Evolutionary conservation across 495 filamentous ascomycete species (phyloP).

Genomic region (Aspergillus conjunctus): DNA sequence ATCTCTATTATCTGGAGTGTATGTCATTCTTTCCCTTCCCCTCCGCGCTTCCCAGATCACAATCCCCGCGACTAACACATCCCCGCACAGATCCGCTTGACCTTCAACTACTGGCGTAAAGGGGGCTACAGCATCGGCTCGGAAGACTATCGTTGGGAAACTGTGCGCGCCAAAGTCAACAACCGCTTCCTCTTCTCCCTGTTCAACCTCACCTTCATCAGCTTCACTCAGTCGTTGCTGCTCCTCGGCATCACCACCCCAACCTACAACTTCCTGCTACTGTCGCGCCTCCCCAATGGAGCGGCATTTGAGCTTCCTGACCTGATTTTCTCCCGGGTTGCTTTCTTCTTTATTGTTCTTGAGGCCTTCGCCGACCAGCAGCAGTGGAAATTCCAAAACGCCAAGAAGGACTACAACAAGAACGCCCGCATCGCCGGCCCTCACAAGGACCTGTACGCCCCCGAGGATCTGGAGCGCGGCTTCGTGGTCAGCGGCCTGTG

Average conservation of each 20-base stretch:
- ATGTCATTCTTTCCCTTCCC: conserved; percentile 35
- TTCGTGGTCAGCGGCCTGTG: conserved; percentile 87
- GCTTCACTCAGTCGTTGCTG: conserved; percentile 75
- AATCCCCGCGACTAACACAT: not conserved
- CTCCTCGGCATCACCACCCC: conserved; percentile 71
- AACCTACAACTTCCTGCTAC: conserved; percentile 75
- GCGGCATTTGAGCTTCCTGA: conserved; percentile 60
- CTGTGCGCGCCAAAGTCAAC: conserved; percentile 53
- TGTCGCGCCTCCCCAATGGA: conserved; percentile 43
- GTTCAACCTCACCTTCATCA: conserved; percentile 88
- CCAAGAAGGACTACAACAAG: conserved; percentile 73
- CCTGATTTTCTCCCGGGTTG: conserved; percentile 62
- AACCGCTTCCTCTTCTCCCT: conserved; percentile 67
- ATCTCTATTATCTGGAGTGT: conserved; percentile 82
- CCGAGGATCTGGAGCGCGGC: conserved; percentile 85
- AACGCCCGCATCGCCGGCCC: conserved; percentile 66
- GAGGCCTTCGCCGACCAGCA: conserved; percentile 88
- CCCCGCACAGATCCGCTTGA: conserved; percentile 64
- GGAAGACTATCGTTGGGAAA: conserved; percentile 91
- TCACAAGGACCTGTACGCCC: conserved; percentile 47
- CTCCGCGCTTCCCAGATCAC: not conserved
- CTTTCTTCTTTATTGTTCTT: conserved; percentile 70
- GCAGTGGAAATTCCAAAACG: conserved; percentile 88
- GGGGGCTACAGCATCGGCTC: conserved; percentile 85
- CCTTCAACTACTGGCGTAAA: conserved; percentile 96